These are phyloP conservation scores for Pyrenophora teres DNA, from an alignment of 2,329 filamentous ascomycete genomes.

Conservation along the genomic window DNA sequence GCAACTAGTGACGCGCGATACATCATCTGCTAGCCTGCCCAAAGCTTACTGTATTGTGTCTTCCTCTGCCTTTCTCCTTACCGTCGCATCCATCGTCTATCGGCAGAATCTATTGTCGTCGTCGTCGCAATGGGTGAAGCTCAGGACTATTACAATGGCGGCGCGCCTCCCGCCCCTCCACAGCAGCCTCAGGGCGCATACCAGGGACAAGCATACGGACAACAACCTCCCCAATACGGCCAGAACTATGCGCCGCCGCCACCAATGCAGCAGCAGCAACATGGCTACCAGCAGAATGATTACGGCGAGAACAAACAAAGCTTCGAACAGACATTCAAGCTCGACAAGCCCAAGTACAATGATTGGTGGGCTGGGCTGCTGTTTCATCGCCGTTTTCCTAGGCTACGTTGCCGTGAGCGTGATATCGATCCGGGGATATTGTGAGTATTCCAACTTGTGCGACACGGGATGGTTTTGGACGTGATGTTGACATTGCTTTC, in stretches of 20 bases:
- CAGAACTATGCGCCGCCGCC: slow-evolving; percentile 38
- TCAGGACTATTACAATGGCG: slow-evolving; percentile 46
- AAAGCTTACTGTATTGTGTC: slow-evolving; percentile 1
- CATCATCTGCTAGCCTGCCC: slow-evolving; percentile 16
- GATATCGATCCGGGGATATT: slow-evolving; percentile 75
- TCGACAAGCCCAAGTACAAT: slow-evolving; percentile 85
- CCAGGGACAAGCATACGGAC: slow-evolving; percentile 28
- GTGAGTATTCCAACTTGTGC: slow-evolving; percentile 22
- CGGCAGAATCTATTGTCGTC: not conserved
- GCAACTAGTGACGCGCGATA: slow-evolving; percentile 18
- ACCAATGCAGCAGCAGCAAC: slow-evolving; percentile 25
- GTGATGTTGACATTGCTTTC: slow-evolving; percentile 6
- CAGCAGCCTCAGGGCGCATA: slow-evolving; percentile 27
- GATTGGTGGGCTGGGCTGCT: slow-evolving; percentile 88
- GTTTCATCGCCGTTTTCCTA: slow-evolving; percentile 69
- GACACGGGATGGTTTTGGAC: not conserved
- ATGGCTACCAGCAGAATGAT: slow-evolving; percentile 33
- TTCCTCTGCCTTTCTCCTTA: not conserved
- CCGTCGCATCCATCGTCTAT: slow-evolving; percentile 1
- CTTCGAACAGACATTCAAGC: slow-evolving; percentile 82
- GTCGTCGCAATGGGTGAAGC: slow-evolving; percentile 43
- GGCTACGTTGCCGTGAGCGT: slow-evolving; percentile 80
- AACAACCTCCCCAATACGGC: slow-evolving; percentile 40
- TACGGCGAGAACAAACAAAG: slow-evolving; percentile 52
- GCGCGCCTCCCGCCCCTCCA: slow-evolving; percentile 15